phyloP scores from a whole-genome alignment of 495 filamentous ascomycete species.

The Penicillium canariense region DNA sequence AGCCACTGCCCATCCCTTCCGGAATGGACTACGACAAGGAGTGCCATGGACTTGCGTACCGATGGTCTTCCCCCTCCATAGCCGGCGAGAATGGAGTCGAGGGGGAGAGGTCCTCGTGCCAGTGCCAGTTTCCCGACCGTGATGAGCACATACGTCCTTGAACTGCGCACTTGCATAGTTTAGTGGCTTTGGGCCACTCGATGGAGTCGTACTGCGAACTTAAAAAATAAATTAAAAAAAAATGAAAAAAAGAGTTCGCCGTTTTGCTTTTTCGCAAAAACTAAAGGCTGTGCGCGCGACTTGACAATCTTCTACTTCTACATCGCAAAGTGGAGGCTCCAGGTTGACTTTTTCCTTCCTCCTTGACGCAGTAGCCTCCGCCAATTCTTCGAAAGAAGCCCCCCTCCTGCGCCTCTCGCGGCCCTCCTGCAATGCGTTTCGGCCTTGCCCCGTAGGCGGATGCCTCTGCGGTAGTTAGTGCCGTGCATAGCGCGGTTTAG shows the following conservation, averaged over 20 bases:
- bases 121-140: constrained; percentile 2
- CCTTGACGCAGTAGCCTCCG: too few species aligned
- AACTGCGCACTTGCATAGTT: not conserved
- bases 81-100: not conserved
- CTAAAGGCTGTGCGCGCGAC: too few species aligned
- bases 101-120: not conserved
- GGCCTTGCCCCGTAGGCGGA: not conserved
- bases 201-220: too few species aligned
- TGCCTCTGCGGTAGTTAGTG: not conserved
- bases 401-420: too few species aligned
- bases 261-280: too few species aligned
- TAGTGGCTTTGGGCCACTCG: constrained; percentile 2
- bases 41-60: not conserved
- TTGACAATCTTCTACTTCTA: too few species aligned
- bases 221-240: too few species aligned
- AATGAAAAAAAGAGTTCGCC: too few species aligned
- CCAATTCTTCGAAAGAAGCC: too few species aligned
- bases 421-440: not conserved
- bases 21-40: not conserved
- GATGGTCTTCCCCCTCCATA: not conserved
- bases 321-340: too few species aligned
- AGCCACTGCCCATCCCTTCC: constrained; percentile 4
- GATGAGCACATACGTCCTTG: not conserved
- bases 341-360: too few species aligned
- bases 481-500: constrained; percentile 4